phyloP scores from a whole-genome alignment of 2,329 filamentous ascomycete genomes.

The Scopulariopsis brevicaulis region DNA sequence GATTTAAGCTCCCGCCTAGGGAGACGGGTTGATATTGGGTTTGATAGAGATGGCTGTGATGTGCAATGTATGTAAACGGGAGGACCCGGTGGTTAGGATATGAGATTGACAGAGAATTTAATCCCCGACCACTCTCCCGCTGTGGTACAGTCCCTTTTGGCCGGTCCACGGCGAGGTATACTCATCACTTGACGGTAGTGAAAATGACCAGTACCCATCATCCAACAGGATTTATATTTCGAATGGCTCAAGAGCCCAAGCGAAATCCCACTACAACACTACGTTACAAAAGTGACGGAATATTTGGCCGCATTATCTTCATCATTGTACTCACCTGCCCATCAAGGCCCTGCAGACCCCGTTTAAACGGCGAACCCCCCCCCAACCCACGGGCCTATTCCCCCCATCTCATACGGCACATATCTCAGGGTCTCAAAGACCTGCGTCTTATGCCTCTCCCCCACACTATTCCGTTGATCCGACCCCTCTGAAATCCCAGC shows the following conservation, averaged over 20 bases:
- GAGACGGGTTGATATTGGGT: background rate
- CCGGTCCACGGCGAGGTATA: too few relatives aligned
- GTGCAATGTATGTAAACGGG: background rate
- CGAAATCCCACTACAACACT: too few relatives aligned
- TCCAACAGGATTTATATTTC: too few relatives aligned
- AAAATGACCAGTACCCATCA: too few relatives aligned
- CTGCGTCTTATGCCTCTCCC: background rate
- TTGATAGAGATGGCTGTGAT: background rate
- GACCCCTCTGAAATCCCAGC: background rate
- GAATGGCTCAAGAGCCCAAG: too few relatives aligned
- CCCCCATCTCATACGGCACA: slow-evolving; percentile 2
- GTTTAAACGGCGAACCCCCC: background rate
- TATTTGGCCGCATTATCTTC: background rate
- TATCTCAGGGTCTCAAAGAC: background rate
- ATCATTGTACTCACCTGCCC: too few relatives aligned
- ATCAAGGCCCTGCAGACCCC: too few relatives aligned
- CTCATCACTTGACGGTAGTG: too few relatives aligned
- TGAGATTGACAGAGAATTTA: background rate
- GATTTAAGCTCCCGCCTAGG: background rate
- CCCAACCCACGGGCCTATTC: background rate
- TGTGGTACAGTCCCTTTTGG: too few relatives aligned
- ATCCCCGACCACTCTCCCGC: background rate
- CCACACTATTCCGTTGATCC: background rate
- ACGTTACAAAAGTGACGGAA: background rate
- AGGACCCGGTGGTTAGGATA: background rate